Conservation (phyloP, 345 rosid species). For the Cardamine resedifolia region DNA sequence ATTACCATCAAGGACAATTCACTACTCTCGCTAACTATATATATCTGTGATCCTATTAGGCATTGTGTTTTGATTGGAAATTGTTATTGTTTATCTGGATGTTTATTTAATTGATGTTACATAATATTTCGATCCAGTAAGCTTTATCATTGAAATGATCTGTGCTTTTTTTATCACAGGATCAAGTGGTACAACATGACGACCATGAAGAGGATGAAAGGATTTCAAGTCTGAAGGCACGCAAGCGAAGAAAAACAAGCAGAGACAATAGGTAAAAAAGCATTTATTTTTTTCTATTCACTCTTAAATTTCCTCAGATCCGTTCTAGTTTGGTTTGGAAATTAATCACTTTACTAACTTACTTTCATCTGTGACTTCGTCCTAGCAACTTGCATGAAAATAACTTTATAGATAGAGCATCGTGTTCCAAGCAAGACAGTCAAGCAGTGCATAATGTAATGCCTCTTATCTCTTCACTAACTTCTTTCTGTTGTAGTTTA, state of each 20-base stretch:
- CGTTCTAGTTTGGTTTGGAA: not conserved
- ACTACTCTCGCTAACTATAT: not conserved
- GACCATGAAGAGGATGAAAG: constrained; percentile 38
- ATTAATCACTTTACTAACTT: constrained; percentile 11
- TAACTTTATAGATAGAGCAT: constrained; percentile 24
- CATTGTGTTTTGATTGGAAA: not conserved
- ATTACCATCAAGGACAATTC: not conserved
- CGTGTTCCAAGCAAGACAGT: constrained; percentile 31
- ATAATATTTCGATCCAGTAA: not conserved
- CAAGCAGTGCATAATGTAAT: constrained; percentile 9
- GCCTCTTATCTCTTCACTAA: not conserved
- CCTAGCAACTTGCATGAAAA: constrained; percentile 25
- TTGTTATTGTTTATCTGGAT: constrained; percentile 13
- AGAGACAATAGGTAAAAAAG: constrained; percentile 45
- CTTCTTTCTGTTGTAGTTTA: constrained; percentile 1
- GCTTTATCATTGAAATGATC: not conserved
- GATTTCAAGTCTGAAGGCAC: constrained; percentile 36
- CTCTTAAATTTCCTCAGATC: not conserved
- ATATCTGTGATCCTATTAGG: not conserved
- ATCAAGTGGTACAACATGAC: constrained; percentile 39
- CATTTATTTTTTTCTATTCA: not conserved
- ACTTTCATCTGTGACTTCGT: constrained; percentile 2
- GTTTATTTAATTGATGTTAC: not conserved
- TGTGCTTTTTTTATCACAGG: constrained; percentile 40
- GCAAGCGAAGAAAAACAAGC: constrained; percentile 49